A percentile compares a stretch with the other conserved stretches of the same genome.
Conservation (phyloP, 2,329 filamentous ascomycete species). For the Chaetomium sp. region DNA sequence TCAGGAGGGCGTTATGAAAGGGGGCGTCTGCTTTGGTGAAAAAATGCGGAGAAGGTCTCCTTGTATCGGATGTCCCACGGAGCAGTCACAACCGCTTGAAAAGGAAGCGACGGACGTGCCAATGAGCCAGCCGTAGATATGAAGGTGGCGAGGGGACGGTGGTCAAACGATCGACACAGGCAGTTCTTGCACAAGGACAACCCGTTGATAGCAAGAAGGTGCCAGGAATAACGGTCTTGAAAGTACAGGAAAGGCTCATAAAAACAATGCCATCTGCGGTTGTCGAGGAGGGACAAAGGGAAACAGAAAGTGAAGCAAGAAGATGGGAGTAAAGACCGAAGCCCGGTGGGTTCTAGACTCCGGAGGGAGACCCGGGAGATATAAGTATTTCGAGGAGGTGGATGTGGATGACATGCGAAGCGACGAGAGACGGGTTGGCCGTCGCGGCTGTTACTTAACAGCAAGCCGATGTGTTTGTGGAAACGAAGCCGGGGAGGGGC, state of each 20-base stretch:
- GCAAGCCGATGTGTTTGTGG: conserved; percentile 7
- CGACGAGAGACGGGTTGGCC: conserved; percentile 10
- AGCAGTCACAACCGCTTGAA: not conserved
- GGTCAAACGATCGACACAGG: conserved; percentile 22
- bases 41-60: not conserved
- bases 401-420: conserved; percentile 20
- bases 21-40: conserved; percentile 2
- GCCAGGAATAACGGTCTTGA: conserved; percentile 21
- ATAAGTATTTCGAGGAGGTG: conserved; percentile 30
- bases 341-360: conserved; percentile 24
- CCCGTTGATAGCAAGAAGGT: not conserved
- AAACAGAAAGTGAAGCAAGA: conserved; percentile 19
- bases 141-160: no score
- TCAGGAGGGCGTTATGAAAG: conserved; percentile 5
- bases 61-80: conserved; percentile 6
- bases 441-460: conserved; percentile 13
- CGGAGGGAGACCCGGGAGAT: conserved; percentile 40
- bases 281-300: conserved; percentile 28
- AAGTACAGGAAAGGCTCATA: conserved; percentile 28
- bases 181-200: conserved; percentile 6
- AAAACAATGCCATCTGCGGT: conserved; percentile 36
- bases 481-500: conserved; percentile 4
- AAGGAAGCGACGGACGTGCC: conserved; percentile 1
- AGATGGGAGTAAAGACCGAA: conserved; percentile 13
- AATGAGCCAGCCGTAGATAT: not conserved